Conservation (phyloP, 1,139 yeast species). For the Hyphopichia pseudoburtonii region DNA sequence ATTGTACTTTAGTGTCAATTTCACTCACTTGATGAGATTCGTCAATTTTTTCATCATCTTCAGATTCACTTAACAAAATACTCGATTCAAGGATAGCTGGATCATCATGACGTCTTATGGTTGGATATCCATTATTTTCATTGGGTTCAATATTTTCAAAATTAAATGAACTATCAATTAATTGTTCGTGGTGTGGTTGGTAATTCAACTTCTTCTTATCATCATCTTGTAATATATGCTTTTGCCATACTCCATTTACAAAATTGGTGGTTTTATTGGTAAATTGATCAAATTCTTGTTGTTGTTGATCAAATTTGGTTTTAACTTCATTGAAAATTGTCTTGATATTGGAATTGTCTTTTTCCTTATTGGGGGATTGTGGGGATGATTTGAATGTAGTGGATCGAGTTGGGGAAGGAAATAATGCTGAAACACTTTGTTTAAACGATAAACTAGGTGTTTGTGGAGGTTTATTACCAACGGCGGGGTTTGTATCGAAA, state of each 20-base stretch:
- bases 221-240: conserved; percentile 12
- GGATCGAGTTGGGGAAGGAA: conserved; percentile 1
- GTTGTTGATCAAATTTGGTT: conserved; percentile 16
- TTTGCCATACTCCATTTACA: conserved; percentile 17
- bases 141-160: conserved; percentile 18
- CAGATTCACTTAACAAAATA: conserved; percentile 8
- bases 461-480: conserved; percentile 4
- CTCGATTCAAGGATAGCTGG: conserved; percentile 6
- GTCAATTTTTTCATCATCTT: background rate
- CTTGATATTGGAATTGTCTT: too few relatives aligned
- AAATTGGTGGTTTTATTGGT: conserved; percentile 22
- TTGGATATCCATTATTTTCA: conserved; percentile 1
- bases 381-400: background rate
- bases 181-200: conserved; percentile 9
- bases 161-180: conserved; percentile 26
- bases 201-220: conserved; percentile 8
- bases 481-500: conserved; percentile 11
- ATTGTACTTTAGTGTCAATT: too few relatives aligned
- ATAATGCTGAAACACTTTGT: background rate
- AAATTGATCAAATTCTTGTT: conserved; percentile 20
- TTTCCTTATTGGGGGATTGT: background rate
- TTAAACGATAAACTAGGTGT: background rate
- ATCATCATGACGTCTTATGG: background rate
- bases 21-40: too few relatives aligned
- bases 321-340: conserved; percentile 15